Evolutionary conservation across 257 asterid species (phyloP).

Genomic region (Rubia yunnanensis): DNA sequence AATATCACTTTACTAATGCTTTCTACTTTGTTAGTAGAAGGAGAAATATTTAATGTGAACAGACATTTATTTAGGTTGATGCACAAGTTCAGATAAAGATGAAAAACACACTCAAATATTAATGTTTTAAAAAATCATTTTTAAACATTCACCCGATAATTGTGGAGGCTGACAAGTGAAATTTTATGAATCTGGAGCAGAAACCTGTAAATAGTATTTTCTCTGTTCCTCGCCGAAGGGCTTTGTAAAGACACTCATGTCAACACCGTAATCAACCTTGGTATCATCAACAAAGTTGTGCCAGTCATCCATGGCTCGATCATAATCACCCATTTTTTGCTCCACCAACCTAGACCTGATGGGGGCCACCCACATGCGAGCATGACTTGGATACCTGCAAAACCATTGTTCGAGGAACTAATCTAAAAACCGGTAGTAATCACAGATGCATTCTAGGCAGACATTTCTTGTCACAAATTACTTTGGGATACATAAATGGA

Average conservation of each 20-base stretch:
- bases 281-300: constrained; percentile 53
- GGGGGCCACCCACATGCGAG: constrained; percentile 95
- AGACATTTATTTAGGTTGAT: not conserved
- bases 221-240: constrained; percentile 64
- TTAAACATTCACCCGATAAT: not conserved
- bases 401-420: constrained; percentile 7
- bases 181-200: constrained; percentile 6
- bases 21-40: not conserved
- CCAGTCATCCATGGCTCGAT: constrained; percentile 72
- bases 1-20: not conserved
- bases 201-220: constrained; percentile 82
- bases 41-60: not conserved
- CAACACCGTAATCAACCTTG: constrained; percentile 65
- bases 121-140: not conserved
- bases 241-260: constrained; percentile 69
- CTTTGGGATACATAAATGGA: not conserved
- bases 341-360: constrained; percentile 65
- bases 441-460: not conserved
- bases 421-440: not conserved
- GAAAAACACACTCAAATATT: not conserved
- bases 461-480: not conserved
- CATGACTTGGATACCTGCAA: constrained; percentile 97
- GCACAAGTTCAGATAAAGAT: not conserved
- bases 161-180: not conserved
- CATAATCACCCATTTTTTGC: constrained; percentile 53